These are phyloP conservation scores for Picea sitchensis DNA, from an alignment of 75 land plant species.

Conservation along the genomic window DNA sequence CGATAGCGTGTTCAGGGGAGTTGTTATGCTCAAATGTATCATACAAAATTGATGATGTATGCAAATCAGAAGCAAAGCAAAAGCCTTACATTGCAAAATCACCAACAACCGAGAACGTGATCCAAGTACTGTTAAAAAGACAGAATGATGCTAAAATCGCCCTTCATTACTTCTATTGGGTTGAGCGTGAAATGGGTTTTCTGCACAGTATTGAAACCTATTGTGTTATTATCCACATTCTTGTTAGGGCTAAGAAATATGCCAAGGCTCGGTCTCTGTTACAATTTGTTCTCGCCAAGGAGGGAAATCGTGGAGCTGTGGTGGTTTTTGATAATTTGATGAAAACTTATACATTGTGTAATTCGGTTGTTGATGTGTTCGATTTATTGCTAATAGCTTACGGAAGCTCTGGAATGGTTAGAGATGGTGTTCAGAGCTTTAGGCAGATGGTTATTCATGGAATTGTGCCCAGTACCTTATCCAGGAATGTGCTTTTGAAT, in stretches of 20 bases:
- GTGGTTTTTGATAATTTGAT: not conserved
- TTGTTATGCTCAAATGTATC: not conserved
- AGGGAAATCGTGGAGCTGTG: not conserved
- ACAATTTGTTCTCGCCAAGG: not conserved
- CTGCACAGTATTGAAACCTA: not conserved
- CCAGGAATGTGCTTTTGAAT: not conserved
- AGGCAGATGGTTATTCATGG: not conserved
- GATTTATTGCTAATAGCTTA: not conserved
- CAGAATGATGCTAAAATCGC: not conserved
- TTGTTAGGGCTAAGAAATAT: not conserved
- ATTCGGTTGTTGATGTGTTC: not conserved
- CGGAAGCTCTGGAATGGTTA: not conserved
- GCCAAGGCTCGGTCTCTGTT: not conserved
- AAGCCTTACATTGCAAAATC: not conserved
- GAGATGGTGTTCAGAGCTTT: not conserved
- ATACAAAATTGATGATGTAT: not conserved
- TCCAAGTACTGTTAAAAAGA: not conserved
- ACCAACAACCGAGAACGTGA: not conserved
- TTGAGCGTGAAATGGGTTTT: not conserved
- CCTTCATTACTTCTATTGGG: not conserved
- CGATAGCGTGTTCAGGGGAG: not conserved
- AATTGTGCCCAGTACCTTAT: not conserved
- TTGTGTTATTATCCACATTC: not conserved
- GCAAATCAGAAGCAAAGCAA: not conserved
- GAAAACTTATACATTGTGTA: not conserved